Base-by-base conservation (phyloP, 306 rosid species). In the Prunus padus region DNA sequence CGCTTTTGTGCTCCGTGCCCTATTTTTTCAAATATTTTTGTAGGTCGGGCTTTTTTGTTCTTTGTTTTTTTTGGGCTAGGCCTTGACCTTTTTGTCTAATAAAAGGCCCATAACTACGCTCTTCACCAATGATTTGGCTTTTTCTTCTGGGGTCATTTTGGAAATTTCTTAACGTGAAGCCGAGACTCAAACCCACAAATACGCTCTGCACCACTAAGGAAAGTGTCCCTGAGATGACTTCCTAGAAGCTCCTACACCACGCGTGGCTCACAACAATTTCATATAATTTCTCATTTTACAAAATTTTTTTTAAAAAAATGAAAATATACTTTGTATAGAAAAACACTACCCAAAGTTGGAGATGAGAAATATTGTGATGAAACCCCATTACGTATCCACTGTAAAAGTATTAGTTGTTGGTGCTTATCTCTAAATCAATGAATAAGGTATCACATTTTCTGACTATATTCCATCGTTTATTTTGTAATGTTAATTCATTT, bases 201-300 rank as follows among this genome's bases (percentile, higher is more conserved):
- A 72, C 73, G 77, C 77, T 79, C 82, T 79, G 19, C 77, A 55
- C 62, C 82, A 64, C 73, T 54, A 42, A 14, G 25, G 63, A 16
- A 12, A 14, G 26, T 49, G 25, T 55, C 61, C 61, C 60, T n/a
- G 1, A n/a, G n/a, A n/a, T n/a, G n/a, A 0, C 22, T 22, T 40
- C 65, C 30, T 15, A 30, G 16, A 64, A 20, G 68, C 65, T 57
- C 72, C 72, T 28, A 18, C 5, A 2, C 28, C 74, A 52, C 62
- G 64, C 10, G 51, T 23, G 50, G 33, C 42, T 51, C 63, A 16
- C 46, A n/a, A 31, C n/a, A 52, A 30, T 45, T 67, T 46, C 23
- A 49, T 49, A 18, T 49, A 26, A 22, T 22, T 67, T 67, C 23
- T 46, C 13, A 33, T 33, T 33, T 33, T 33, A 33, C 40, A 31